Evolutionary conservation across 495 filamentous ascomycete genomes (phyloP), one percentile per base, ranked within the genome.

Genomic region (Tuber brumale): DNA sequence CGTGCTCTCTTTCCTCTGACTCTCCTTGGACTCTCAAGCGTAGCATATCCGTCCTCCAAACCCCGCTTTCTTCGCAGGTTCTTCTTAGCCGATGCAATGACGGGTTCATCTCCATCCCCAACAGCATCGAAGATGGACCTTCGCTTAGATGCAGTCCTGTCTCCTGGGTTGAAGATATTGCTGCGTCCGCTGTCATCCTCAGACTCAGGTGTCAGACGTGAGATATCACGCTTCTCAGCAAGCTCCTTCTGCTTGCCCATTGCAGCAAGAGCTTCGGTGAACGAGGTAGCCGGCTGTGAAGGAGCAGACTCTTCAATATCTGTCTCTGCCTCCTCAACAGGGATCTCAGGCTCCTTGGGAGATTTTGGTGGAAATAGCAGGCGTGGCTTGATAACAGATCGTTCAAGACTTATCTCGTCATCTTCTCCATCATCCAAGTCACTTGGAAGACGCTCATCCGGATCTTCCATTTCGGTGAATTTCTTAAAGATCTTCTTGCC

Each of bases 401-500:
- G 75, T 86, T 85, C 45, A 86, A 84, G 42, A 85, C 84, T 78
- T 43, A 74, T 72, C 37, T 81, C 77, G 69, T 88, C 86, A 69
- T 85, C 86, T 37, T 88, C 86, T 48, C 88, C 87, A 16, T 86
- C 86, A 3, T 77, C 76, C 21, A 43, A 51, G 35, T 72, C 77
- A 6, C 70, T 72, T 19, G 75, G 78, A 12, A 80, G 79, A 23
- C 71, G 75, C 16, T 76, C 76, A 31, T 73, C 74, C 48, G 45
- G 76, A 27, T 83, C 84, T 41, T 77, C 70, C 70, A 76, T 77
- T 1, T 86, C 84, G 12, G 83, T 82, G 79, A 91, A 92, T 76
- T 89, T 90, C 79, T 88, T 90, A 87, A 94, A 97, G 70, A 93
- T 86, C 83, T 92, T 94, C 87, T 93, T 94, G 81, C 95, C 95